Percentiles rank a stretch among this genome's conserved stretches.
These are phyloP conservation scores for Jacaranda mimosifolia DNA, from an alignment of 257 asterid species.

Conservation along the genomic window DNA sequence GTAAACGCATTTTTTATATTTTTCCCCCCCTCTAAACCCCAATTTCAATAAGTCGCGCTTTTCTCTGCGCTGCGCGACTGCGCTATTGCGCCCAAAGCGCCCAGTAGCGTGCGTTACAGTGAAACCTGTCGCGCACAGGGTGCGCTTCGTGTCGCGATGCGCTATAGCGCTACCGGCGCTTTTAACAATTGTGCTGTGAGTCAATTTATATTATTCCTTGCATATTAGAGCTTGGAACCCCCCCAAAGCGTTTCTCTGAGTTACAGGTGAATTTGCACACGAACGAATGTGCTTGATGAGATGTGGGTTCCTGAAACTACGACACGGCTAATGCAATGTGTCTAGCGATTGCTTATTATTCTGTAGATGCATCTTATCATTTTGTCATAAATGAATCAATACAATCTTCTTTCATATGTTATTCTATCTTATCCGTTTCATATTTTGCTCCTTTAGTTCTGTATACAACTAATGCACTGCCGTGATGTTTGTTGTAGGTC, in stretches of 20 bases:
- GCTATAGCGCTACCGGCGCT: too few species aligned
- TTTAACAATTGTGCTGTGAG: too few species aligned
- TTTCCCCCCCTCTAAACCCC: too few species aligned
- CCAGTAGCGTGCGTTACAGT: too few species aligned
- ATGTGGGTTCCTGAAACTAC: constrained; percentile 19
- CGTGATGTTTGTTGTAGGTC: constrained; percentile 54
- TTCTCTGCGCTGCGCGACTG: too few species aligned
- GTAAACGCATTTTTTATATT: too few species aligned
- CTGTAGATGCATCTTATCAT: constrained; percentile 18
- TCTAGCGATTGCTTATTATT: not conserved
- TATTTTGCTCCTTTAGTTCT: not conserved
- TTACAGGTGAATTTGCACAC: not conserved
- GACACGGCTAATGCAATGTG: not conserved
- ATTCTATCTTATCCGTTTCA: not conserved
- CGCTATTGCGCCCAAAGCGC: too few species aligned
- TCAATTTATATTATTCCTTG: not conserved
- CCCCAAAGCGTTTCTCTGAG: not conserved
- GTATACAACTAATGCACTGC: constrained; percentile 3
- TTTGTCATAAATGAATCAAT: not conserved
- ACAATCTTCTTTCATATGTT: constrained; percentile 1
- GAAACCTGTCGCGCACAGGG: too few species aligned
- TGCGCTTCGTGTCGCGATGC: too few species aligned
- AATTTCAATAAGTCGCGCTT: too few species aligned
- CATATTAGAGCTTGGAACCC: not conserved
- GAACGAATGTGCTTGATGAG: constrained; percentile 3